Percentiles rank a stretch among this genome's conserved stretches.
Evolutionary conservation across 352 stramenopile genomes (phyloP).

Genomic region (Saprolegnia diclina): DNA sequence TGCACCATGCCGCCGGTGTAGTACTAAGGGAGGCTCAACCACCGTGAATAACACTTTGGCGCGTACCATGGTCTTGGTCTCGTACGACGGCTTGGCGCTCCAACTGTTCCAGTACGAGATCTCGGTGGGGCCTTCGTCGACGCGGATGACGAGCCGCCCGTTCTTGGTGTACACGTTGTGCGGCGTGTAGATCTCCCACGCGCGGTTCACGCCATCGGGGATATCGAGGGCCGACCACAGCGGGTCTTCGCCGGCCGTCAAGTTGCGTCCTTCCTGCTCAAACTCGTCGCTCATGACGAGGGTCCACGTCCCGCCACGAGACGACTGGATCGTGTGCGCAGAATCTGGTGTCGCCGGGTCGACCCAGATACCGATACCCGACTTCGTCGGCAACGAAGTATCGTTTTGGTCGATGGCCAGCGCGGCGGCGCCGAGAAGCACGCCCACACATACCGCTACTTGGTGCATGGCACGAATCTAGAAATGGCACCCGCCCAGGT

Average conservation of each 20-base stretch:
- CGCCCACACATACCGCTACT: too few species aligned
- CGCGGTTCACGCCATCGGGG: conserved; percentile 59
- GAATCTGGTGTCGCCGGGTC: conserved; percentile 48
- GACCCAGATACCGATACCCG: conserved; percentile 46
- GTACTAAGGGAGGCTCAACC: conserved; percentile 15
- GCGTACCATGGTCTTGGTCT: conserved; percentile 14
- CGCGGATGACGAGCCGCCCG: conserved; percentile 14
- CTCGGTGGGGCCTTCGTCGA: conserved; percentile 15
- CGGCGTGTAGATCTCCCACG: conserved; percentile 44
- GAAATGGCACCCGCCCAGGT: neutral
- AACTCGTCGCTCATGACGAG: conserved; percentile 75
- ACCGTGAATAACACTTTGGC: neutral
- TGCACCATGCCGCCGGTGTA: conserved; percentile 84
- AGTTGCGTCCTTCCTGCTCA: conserved; percentile 39
- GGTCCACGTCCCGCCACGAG: conserved; percentile 45
- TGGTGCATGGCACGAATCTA: neutral
- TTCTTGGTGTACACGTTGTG: conserved; percentile 21
- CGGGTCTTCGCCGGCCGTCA: conserved; percentile 50
- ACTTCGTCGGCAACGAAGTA: conserved; percentile 29
- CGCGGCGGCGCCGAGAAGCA: neutral
- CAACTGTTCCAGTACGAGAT: conserved; percentile 24
- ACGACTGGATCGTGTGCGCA: conserved; percentile 38
- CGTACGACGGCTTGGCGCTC: neutral
- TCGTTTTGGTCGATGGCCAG: neutral
- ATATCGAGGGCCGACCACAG: conserved; percentile 60